Base-by-base conservation (phyloP, 1,284 basidiomycete genomes). In the Sporisorium scitamineum region DNA sequence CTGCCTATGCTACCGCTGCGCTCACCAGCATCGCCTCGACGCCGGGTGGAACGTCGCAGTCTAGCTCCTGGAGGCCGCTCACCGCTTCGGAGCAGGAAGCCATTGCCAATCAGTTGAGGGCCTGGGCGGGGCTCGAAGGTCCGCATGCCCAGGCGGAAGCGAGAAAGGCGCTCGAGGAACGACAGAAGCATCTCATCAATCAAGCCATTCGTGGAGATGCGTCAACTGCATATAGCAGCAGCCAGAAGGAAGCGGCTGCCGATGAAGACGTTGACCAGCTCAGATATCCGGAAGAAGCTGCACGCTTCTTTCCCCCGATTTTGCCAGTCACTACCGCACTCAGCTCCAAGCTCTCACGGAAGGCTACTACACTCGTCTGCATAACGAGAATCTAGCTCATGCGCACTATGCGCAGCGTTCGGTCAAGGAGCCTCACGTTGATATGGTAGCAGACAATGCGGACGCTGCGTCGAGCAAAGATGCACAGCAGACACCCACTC, bases 81-180 rank as follows among this genome's bases (percentile, higher is more conserved):
- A 52, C 62, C 4, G 71, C 62, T 2, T 70, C 64, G 1, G 75
- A 79, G 39, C 79, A 80, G 51, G 76, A 70, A 27, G 63, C 60
- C 5, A 74, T 82, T 14, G 79, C 79, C 4, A 58, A 48, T n/a
- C 77, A 76, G 60, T 70, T 82, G 3, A 52, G 70, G 4, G 80
- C 80, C 8, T 81, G 78, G 81, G 82, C 81, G 13, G 82, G 82
- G 10, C 74, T 84, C n/a, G 76, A 84, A 39, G 82, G 82, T 7
- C 78, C 73, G 16, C 67, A 84, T 31, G 58, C 63, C 5, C 82
- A 83, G 50, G 73, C 65, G 10, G 44, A 80, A 60, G 82, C 82
- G 27, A 62, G 78, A 2, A 54, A 70, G 20, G 59, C 68, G 14
- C 71, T 83, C 24, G 73, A 82, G n/a, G 53, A 77, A 32, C 62